A percentile compares a stretch with the other conserved stretches of the same genome.
Conservation (phyloP, 2,329 filamentous ascomycete species). For the Fusarium algeriense region DNA sequence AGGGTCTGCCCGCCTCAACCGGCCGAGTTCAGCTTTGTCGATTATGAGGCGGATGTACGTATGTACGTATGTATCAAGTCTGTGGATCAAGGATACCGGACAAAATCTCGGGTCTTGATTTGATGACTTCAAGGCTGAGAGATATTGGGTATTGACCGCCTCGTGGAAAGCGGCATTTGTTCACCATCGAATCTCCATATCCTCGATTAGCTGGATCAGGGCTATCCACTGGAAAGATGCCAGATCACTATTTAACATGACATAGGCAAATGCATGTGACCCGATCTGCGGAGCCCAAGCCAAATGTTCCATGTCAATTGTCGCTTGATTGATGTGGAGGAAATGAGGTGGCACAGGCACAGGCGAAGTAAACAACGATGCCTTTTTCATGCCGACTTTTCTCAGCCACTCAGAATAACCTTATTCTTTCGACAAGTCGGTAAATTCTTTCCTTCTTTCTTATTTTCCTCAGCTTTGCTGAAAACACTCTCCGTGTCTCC, state of each 20-base stretch:
- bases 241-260: conserved; percentile 34
- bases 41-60: conserved; percentile 37
- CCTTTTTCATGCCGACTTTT: conserved; percentile 17
- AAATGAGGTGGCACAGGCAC: conserved; percentile 31
- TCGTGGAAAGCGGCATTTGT: conserved; percentile 22
- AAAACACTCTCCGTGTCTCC: not conserved
- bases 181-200: conserved; percentile 25
- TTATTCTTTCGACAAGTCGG: conserved; percentile 11
- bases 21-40: conserved; percentile 42
- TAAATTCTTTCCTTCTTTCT: conserved; percentile 8
- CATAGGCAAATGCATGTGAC: conserved; percentile 47
- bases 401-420: conserved; percentile 9
- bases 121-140: conserved; percentile 20
- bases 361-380: conserved; percentile 5
- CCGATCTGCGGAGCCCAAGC: conserved; percentile 39
- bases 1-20: conserved; percentile 34
- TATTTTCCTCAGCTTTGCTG: not conserved
- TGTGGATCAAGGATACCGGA: conserved; percentile 36
- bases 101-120: conserved; percentile 13
- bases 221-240: conserved; percentile 37
- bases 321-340: conserved; percentile 28
- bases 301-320: not conserved
- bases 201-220: conserved; percentile 26
- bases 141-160: conserved; percentile 24
- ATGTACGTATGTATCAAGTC: not conserved